phyloP scores from a whole-genome alignment of 106 monocot species.

The Dendrobium huoshanense region DNA sequence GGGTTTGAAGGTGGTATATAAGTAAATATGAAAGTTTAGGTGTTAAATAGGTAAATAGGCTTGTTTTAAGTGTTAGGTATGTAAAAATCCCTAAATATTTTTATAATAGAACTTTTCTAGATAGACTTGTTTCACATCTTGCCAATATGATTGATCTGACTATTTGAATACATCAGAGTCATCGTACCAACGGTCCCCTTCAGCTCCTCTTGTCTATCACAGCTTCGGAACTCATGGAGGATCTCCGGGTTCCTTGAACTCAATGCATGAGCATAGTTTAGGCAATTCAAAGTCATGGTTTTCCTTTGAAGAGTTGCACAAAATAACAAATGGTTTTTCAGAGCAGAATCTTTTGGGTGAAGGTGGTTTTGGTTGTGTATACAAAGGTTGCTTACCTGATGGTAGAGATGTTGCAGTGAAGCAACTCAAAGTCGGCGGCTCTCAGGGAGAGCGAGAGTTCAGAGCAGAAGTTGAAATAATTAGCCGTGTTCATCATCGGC shows the following conservation, averaged over 20 bases:
- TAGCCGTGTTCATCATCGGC: constrained; percentile 85
- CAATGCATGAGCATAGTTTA: constrained; percentile 34
- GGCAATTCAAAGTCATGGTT: constrained; percentile 66
- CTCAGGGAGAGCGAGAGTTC: constrained; percentile 83
- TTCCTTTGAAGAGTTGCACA: constrained; percentile 56
- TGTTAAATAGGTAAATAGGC: too few species aligned
- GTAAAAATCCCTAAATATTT: too few species aligned
- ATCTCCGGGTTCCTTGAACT: constrained; percentile 13
- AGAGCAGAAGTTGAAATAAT: constrained; percentile 87
- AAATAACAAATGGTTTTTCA: constrained; percentile 68
- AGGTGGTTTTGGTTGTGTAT: constrained; percentile 93
- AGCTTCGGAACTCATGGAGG: constrained; percentile 22
- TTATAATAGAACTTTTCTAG: neutral
- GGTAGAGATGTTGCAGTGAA: constrained; percentile 91
- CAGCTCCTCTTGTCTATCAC: constrained; percentile 27
- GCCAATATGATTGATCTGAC: neutral
- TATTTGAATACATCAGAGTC: constrained; percentile 17
- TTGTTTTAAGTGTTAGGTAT: too few species aligned
- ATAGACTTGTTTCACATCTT: neutral
- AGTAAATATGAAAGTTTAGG: too few species aligned
- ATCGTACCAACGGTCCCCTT: constrained; percentile 22
- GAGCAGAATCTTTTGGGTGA: constrained; percentile 65
- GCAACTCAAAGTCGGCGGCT: constrained; percentile 66
- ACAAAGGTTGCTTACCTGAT: constrained; percentile 68
- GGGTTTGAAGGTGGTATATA: too few species aligned